Conservation (phyloP, 306 rosid genomes). For the Trifolium pratense region DNA sequence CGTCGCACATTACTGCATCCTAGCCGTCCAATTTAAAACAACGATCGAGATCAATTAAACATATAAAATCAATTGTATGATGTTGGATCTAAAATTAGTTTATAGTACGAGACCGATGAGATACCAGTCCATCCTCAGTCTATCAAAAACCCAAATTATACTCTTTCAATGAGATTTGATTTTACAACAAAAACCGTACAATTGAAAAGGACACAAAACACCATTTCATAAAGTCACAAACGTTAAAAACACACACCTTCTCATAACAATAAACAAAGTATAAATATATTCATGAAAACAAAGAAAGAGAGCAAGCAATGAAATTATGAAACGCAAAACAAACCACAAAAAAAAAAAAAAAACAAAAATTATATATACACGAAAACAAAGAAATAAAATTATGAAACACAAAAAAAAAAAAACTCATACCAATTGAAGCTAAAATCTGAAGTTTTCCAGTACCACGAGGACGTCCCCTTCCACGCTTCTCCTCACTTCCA, state of each 20-base stretch:
- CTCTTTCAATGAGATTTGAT: not conserved
- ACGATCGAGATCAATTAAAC: too few species aligned
- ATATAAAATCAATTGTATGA: too few species aligned
- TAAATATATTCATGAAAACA: slow-evolving; percentile 5
- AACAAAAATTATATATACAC: not conserved
- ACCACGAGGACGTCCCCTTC: slow-evolving; percentile 67
- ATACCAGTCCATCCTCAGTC: not conserved
- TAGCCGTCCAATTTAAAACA: too few species aligned
- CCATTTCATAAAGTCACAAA: not conserved
- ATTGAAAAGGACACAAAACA: not conserved
- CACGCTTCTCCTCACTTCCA: slow-evolving; percentile 21
- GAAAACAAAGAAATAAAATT: not conserved
- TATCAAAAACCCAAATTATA: not conserved
- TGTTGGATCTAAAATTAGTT: too few species aligned
- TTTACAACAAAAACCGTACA: not conserved
- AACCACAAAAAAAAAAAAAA: not conserved
- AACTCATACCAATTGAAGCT: slow-evolving; percentile 56
- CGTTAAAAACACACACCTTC: not conserved
- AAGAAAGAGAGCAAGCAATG: not conserved
- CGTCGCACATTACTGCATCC: not conserved
- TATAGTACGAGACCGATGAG: too few species aligned
- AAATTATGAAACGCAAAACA: not conserved
- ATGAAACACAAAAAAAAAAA: not conserved
- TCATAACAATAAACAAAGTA: not conserved
- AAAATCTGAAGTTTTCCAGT: slow-evolving; percentile 55